Percentiles rank a stretch among this genome's conserved stretches.
Conservation (phyloP, 179 eudicot genomes). For the Beta macrorhiza region DNA sequence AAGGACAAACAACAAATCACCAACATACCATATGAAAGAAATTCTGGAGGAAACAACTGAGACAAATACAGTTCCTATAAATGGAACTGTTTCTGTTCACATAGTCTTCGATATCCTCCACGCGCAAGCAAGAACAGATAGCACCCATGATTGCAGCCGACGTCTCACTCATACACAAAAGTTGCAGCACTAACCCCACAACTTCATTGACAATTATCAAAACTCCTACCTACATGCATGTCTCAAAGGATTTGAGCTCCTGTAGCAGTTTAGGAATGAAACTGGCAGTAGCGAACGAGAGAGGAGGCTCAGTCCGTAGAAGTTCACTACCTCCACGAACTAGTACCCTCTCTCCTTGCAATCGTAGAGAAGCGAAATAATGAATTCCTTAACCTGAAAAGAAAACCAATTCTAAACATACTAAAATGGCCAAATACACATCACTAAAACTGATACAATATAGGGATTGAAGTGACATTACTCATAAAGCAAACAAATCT, state of each 20-base stretch:
- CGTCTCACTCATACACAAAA: slow-evolving; percentile 21
- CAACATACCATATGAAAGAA: slow-evolving; percentile 68
- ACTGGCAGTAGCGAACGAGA: slow-evolving; percentile 28
- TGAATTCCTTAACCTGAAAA: slow-evolving; percentile 24
- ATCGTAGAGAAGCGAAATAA: not conserved
- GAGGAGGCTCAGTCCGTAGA: slow-evolving; percentile 51
- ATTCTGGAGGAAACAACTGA: slow-evolving; percentile 72
- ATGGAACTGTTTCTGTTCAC: slow-evolving; percentile 62
- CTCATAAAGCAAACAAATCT: not conserved
- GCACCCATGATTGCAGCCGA: slow-evolving; percentile 63
- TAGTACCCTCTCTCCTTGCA: slow-evolving; percentile 43
- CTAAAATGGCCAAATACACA: too few relatives aligned
- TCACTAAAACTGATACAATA: not conserved
- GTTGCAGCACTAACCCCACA: slow-evolving; percentile 11
- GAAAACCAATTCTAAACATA: not conserved
- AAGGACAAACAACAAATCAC: slow-evolving; percentile 15
- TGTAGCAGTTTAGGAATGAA: not conserved
- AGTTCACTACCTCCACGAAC: slow-evolving; percentile 45
- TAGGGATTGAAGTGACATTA: not conserved
- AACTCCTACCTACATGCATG: not conserved
- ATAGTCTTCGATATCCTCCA: slow-evolving; percentile 73
- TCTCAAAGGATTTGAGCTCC: slow-evolving; percentile 7
- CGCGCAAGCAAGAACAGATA: slow-evolving; percentile 77
- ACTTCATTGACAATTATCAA: slow-evolving; percentile 24
- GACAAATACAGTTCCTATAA: slow-evolving; percentile 79